A percentile compares a stretch with the other conserved stretches of the same genome.
Evolutionary conservation across 345 rosid genomes (phyloP).

Genomic region (Eutrema heterophyllum): DNA sequence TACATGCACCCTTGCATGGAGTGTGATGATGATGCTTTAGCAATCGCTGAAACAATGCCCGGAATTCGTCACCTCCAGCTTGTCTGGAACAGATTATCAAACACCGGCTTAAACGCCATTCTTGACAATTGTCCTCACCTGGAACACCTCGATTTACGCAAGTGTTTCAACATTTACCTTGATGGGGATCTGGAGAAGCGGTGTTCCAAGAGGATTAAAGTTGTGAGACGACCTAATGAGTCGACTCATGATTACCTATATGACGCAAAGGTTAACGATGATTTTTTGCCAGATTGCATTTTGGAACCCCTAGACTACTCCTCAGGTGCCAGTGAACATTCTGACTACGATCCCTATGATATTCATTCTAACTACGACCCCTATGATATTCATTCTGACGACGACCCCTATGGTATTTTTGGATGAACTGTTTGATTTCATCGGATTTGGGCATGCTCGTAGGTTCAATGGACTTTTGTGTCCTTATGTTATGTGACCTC

Average conservation of each 20-base stretch:
- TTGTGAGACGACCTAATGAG: not conserved
- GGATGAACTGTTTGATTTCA: too few relatives aligned
- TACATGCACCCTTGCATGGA: not conserved
- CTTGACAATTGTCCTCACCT: not conserved
- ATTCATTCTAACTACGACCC: too few relatives aligned
- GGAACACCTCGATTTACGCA: not conserved
- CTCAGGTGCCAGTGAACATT: too few relatives aligned
- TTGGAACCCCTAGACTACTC: too few relatives aligned
- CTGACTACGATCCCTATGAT: too few relatives aligned
- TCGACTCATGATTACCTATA: conserved; percentile 40
- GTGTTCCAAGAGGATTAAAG: conserved; percentile 4
- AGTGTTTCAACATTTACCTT: not conserved
- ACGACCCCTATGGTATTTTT: too few relatives aligned
- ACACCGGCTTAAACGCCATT: not conserved
- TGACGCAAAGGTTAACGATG: conserved; percentile 10
- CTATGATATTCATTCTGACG: too few relatives aligned
- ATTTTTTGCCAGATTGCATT: too few relatives aligned
- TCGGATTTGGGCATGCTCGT: too few relatives aligned
- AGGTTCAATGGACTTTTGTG: too few relatives aligned
- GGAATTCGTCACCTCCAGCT: conserved; percentile 37
- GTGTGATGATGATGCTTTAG: conserved; percentile 46
- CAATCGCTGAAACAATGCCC: conserved; percentile 57
- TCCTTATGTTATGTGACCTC: too few relatives aligned
- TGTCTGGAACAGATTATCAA: not conserved
- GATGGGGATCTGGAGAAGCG: not conserved